Percentiles rank a stretch among this genome's conserved stretches.
These are phyloP conservation scores for Emmonsiellopsis sp. DNA, from an alignment of 2,329 filamentous ascomycete species.

Conservation along the genomic window DNA sequence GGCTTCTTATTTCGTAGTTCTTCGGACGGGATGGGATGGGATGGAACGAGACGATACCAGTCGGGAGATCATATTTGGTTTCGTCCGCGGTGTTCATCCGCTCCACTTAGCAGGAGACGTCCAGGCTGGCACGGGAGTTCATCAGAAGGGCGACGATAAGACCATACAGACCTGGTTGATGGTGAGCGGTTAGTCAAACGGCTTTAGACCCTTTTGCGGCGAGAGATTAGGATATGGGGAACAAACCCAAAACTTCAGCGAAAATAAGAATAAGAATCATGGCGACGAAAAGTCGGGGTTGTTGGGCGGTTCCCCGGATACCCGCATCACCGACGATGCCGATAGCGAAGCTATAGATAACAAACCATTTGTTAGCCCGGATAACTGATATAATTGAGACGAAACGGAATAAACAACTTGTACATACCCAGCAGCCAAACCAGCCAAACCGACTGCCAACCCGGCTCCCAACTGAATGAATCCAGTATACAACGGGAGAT, in stretches of 20 bases:
- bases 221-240: background rate
- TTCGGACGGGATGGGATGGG: too few relatives aligned
- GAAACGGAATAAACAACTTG: background rate
- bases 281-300: slow-evolving; percentile 69
- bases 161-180: slow-evolving; percentile 77
- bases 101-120: slow-evolving; percentile 49
- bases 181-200: background rate
- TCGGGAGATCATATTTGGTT: too few relatives aligned
- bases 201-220: background rate
- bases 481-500: slow-evolving; percentile 65
- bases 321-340: slow-evolving; percentile 63
- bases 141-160: slow-evolving; percentile 98
- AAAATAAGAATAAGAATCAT: slow-evolving; percentile 99
- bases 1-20: too few relatives aligned
- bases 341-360: slow-evolving; percentile 59
- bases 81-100: too few relatives aligned
- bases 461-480: slow-evolving; percentile 82
- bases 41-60: too few relatives aligned
- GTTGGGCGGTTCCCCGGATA: slow-evolving; percentile 44
- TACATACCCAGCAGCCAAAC: slow-evolving; percentile 61
- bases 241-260: slow-evolving; percentile 91
- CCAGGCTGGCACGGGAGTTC: slow-evolving; percentile 82
- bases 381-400: too few relatives aligned
- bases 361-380: background rate
- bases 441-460: slow-evolving; percentile 71